Evolutionary conservation across 768 basidiomycete species (phyloP).

Genomic region (Botryobasidium botryosum): DNA sequence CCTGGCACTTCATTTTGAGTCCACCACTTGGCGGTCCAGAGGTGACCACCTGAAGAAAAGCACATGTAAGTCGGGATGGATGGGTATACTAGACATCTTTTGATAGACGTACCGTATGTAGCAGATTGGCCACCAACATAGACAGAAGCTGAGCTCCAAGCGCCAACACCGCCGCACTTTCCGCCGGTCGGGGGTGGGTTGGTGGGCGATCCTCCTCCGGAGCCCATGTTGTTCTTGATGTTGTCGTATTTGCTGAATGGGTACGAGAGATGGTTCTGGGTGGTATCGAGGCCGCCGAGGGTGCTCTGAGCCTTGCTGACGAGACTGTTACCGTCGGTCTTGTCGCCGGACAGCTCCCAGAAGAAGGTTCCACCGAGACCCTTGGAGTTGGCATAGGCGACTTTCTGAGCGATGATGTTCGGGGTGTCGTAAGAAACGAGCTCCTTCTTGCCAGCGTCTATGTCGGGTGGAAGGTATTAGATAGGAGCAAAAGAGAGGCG

Average conservation of each 20-base stretch:
- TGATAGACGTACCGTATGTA: background rate
- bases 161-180: background rate
- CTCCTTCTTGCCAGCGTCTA: slow-evolving; percentile 16
- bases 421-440: slow-evolving; percentile 23
- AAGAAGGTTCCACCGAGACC: slow-evolving; percentile 19
- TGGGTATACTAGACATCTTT: too few relatives aligned
- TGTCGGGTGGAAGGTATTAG: background rate
- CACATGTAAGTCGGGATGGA: too few relatives aligned
- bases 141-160: background rate
- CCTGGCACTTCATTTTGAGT: too few relatives aligned
- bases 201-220: background rate
- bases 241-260: slow-evolving; percentile 3
- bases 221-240: background rate
- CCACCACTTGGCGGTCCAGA: too few relatives aligned
- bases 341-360: slow-evolving; percentile 1
- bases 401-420: slow-evolving; percentile 17
- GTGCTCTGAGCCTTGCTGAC: background rate
- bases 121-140: background rate
- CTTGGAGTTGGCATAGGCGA: slow-evolving; percentile 19
- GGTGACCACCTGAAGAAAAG: too few relatives aligned
- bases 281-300: background rate
- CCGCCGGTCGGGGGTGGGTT: background rate
- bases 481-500: background rate
- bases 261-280: slow-evolving; percentile 6
- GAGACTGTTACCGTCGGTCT: background rate